Base-by-base conservation (phyloP, 2,329 filamentous ascomycete species). In the Pseudogymnoascus sp. region DNA sequence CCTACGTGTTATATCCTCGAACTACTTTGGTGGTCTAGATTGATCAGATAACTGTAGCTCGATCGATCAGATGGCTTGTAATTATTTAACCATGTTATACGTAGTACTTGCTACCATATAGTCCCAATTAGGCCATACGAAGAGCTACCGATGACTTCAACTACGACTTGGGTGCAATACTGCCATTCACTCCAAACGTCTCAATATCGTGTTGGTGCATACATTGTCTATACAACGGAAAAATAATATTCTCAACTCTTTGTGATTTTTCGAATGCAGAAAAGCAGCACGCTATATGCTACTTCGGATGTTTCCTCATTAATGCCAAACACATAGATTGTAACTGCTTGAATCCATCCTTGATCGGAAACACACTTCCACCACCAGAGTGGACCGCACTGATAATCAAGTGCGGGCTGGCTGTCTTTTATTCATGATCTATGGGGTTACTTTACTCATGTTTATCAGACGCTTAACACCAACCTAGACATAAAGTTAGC, bases 391-490 rank as follows among this genome's bases (percentile, higher is more conserved):
- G 8, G 28, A 18, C 12, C 28, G 50, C 28, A 33, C 28, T 16
- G 18, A 53, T 12, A 56, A 56, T 33, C 28, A 56, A 56, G 10
- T 33, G 50, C 50, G 50, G 25, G 28, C 28, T 56, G 25, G 50
- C 5, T 18, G 47, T 6, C 28, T 21, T 18, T 33, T 33, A 18
- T 14, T 56, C 14, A 35, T 59, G 33, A 56, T 59, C 59, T 67
- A 74, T 65, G 87, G 84, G 7, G 88, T 91, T 35, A 84, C 87
- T 75, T 87, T 87, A 78, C 88, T 91, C 89, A 92, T 91, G 74
- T 84, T 87, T 70, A 91, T 84, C 71, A 92, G 78, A 67, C 89
- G 82, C 76, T 91, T 92, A 50, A 92, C 84, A 71, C 89, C 89
- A 69, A 89, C 85, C 87, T 90, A 66, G 47, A 65, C 42, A 59